Conservation (phyloP, 306 rosid species). For the Begonia fuchsioides region DNA sequence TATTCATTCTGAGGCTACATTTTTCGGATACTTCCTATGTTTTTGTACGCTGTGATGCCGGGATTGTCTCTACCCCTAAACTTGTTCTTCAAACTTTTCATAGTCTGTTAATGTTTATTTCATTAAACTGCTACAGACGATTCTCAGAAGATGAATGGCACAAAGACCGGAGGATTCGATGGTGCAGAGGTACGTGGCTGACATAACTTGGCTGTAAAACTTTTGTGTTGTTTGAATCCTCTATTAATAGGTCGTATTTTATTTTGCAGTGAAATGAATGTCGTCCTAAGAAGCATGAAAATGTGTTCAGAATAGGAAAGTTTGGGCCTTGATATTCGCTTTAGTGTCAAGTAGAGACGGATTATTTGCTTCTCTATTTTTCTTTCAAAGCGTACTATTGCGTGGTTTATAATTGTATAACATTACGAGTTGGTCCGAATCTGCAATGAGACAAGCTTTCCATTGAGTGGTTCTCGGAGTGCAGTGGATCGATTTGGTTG, state of each 20-base stretch:
- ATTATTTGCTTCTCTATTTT: neutral
- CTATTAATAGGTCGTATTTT: neutral
- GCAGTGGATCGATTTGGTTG: neutral
- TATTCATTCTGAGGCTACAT: constrained; percentile 1
- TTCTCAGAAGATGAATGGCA: constrained; percentile 48
- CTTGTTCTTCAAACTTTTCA: neutral
- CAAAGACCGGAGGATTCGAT: constrained; percentile 39
- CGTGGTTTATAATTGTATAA: neutral
- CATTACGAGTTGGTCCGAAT: neutral
- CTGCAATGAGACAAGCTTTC: neutral
- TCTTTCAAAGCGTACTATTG: neutral
- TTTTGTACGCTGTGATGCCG: neutral
- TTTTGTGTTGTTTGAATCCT: neutral
- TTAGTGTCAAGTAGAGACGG: neutral
- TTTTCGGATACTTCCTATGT: neutral
- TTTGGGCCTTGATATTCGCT: neutral
- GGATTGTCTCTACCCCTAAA: neutral
- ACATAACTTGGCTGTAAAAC: neutral
- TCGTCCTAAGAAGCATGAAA: neutral
- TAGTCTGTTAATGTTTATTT: neutral
- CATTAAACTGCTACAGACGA: constrained; percentile 34
- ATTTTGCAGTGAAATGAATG: neutral
- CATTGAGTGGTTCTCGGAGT: neutral
- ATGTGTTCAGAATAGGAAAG: neutral
- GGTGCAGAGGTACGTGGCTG: constrained; percentile 40